Evolutionary conservation across 768 basidiomycete genomes (phyloP), one percentile per base, ranked within the genome.

Genomic region (Erythrobasidium yunnanense): DNA sequence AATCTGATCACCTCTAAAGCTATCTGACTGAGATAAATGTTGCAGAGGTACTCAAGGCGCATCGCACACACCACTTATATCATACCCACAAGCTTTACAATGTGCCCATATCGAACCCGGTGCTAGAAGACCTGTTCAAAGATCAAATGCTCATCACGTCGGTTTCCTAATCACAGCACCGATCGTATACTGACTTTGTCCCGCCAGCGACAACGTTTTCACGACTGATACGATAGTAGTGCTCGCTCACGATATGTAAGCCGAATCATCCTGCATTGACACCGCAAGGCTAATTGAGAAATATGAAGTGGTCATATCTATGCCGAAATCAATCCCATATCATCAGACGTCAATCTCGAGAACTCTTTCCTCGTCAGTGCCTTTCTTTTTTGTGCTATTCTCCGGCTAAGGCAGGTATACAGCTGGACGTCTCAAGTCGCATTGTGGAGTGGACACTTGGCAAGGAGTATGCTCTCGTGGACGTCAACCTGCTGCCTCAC

Each of bases 171-270:
- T 25, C 15, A 6, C 38, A 63, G 8, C 18, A n/a, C n/a, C 38
- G n/a, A 2, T n/a, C 4, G 34, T 51, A 47, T 29, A 23, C 54
- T 55, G 32, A 25, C 54, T 54, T 32, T n/a, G 55, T 18, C 32
- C 3, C 5, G 33, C 0, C 67, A 95, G 92, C 32, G 77, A 80
- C 49, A 87, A 92, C 75, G 78, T 96, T 32, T 85, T 78, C 69
- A 72, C 85, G 27, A 85, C 86, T 60, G 78, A 83, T 30, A 88
- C 86, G 0, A 73, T 97, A 25, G 83, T 97, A 29, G 77, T 97
- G 45, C 88, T 96, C 72, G 83, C 87, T 4, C 95, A 99, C 77
- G 92, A 97, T 78, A 90, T 96, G 93, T 93, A 75, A 74, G 88
- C 77, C 29, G 8, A 20, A 18, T 32, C 29, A 56, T 20, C 22